Conservation (phyloP, 139 green algal genomes). For the Chlorokybus atmophyticus region DNA sequence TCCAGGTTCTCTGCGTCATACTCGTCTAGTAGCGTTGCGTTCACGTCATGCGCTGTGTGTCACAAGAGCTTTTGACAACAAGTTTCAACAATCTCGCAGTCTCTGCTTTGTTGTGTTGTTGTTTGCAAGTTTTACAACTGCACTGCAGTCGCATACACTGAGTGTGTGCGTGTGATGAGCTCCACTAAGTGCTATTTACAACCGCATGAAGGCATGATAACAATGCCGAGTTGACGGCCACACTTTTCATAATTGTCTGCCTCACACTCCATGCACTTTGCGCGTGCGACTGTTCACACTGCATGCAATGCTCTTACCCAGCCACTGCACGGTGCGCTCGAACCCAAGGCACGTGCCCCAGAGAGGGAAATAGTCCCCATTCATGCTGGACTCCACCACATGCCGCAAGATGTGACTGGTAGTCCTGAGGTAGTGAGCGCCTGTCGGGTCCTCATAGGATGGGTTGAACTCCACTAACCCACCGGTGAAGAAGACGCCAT, state of each 20-base stretch:
- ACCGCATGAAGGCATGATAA: too few species aligned
- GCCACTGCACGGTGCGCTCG: slow-evolving; percentile 18
- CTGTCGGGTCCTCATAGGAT: slow-evolving; percentile 11
- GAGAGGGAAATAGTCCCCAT: slow-evolving; percentile 2
- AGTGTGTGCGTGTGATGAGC: background rate
- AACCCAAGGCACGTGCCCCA: slow-evolving; percentile 30
- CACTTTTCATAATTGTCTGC: too few species aligned
- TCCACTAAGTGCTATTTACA: background rate
- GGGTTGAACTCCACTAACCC: slow-evolving; percentile 28
- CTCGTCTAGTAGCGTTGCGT: background rate
- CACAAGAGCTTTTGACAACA: too few species aligned
- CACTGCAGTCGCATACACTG: background rate
- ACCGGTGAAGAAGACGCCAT: slow-evolving; percentile 26
- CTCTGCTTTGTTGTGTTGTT: background rate
- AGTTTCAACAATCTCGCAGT: background rate
- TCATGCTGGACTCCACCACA: slow-evolving; percentile 14
- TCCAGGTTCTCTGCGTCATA: slow-evolving; percentile 20
- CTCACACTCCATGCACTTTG: background rate
- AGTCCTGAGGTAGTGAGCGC: slow-evolving; percentile 18
- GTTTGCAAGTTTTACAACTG: background rate
- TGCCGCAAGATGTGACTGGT: slow-evolving; percentile 15
- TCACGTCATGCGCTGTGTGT: too few species aligned
- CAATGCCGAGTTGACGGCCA: too few species aligned
- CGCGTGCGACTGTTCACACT: background rate
- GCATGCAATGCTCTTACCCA: background rate